A percentile compares a stretch with the other conserved stretches of the same genome.
Evolutionary conservation across 2,329 filamentous ascomycete species (phyloP).

Genomic region (Talaromyces verruculosus): DNA sequence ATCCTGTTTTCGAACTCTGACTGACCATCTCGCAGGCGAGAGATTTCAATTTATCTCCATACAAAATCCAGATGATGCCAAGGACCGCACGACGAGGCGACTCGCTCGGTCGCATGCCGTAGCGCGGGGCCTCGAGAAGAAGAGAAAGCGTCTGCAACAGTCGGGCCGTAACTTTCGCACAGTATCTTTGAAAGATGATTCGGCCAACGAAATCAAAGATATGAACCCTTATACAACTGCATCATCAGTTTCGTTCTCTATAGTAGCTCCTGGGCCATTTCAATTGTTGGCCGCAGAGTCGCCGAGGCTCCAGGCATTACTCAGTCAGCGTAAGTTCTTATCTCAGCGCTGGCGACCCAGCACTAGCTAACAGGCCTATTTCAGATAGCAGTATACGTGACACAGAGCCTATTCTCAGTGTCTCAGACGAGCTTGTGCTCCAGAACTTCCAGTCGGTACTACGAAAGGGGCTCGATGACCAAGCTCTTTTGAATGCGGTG

Average conservation of each 20-base stretch:
- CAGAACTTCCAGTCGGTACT: slow-evolving; percentile 42
- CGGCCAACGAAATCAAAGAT: not conserved
- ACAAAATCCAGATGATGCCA: slow-evolving; percentile 25
- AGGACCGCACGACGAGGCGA: slow-evolving; percentile 24
- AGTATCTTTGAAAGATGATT: not conserved
- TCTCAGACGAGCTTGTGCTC: slow-evolving; percentile 40
- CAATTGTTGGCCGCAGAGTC: slow-evolving; percentile 18
- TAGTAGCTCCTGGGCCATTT: slow-evolving; percentile 15
- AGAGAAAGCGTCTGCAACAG: slow-evolving; percentile 32
- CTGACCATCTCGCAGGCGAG: not conserved
- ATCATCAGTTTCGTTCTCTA: not conserved
- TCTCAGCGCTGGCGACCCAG: not conserved
- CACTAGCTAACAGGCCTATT: not conserved
- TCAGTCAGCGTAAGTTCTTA: slow-evolving; percentile 12
- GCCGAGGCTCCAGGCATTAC: slow-evolving; percentile 14
- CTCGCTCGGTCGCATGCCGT: slow-evolving; percentile 35
- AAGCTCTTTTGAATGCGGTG: slow-evolving; percentile 41
- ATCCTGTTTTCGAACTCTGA: not conserved
- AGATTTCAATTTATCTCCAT: slow-evolving; percentile 24
- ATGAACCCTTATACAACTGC: not conserved
- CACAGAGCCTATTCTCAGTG: slow-evolving; percentile 41
- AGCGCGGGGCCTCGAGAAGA: slow-evolving; percentile 29
- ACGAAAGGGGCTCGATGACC: slow-evolving; percentile 35
- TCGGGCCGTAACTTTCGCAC: slow-evolving; percentile 30
- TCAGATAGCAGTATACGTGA: slow-evolving; percentile 30